Conservation (phyloP, 2,329 filamentous ascomycete species). For the Xylariales sp. region DNA sequence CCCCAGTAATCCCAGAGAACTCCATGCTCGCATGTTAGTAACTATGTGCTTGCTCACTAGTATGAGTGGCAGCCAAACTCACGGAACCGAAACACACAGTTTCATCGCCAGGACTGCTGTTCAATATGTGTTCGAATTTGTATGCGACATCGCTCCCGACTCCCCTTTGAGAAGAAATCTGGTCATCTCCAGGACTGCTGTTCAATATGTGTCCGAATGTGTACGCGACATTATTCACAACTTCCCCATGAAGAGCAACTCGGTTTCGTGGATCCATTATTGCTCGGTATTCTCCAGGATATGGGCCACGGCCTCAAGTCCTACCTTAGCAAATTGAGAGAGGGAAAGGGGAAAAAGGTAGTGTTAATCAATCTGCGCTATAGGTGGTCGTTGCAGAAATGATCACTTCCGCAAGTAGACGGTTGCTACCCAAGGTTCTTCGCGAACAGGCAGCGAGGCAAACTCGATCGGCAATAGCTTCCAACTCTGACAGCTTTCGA, state of each 20-base stretch:
- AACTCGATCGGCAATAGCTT: too few species aligned
- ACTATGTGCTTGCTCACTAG: not conserved
- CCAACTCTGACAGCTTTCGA: too few species aligned
- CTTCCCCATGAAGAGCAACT: not conserved
- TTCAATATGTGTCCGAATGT: not conserved
- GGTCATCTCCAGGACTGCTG: not conserved
- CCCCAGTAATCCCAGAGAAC: slow-evolving; percentile 19
- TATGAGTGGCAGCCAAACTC: not conserved
- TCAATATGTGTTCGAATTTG: not conserved
- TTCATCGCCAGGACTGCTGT: not conserved
- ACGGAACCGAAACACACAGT: slow-evolving; percentile 20
- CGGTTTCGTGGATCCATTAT: not conserved
- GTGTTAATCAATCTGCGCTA: too few species aligned
- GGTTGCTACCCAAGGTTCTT: too few species aligned
- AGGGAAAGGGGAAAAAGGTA: too few species aligned
- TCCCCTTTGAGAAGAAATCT: not conserved
- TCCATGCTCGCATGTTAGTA: slow-evolving; percentile 4
- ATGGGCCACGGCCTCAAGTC: not conserved
- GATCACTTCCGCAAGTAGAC: not conserved
- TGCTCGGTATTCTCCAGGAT: not conserved
- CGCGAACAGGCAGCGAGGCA: too few species aligned
- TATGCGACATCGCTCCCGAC: not conserved
- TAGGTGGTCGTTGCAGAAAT: too few species aligned
- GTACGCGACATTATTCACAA: not conserved
- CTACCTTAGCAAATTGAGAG: too few species aligned